Evolutionary conservation across 305 asterid genomes (phyloP).

Genomic region (Fraxinus ornus): DNA sequence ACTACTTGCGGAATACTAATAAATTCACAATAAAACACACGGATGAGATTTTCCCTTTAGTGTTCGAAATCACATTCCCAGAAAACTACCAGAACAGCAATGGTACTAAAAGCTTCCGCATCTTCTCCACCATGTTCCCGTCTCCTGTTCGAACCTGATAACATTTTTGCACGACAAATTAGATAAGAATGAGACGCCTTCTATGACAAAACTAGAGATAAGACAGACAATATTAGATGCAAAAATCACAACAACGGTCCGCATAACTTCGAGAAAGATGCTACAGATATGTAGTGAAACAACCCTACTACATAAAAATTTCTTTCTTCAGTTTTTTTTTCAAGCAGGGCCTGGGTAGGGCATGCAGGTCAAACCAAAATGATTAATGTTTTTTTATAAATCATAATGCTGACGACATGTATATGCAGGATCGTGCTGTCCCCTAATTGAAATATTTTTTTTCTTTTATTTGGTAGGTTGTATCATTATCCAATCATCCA

Average conservation of each 20-base stretch:
- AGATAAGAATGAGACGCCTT: neutral
- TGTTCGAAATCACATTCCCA: neutral
- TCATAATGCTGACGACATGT: neutral
- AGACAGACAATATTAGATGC: neutral
- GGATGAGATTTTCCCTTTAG: neutral
- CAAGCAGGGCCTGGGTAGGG: neutral
- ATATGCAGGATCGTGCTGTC: neutral
- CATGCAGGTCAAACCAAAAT: neutral
- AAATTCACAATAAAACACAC: conserved; percentile 1
- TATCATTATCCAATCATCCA: neutral
- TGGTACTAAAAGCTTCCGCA: neutral
- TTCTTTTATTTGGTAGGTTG: neutral
- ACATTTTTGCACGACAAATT: neutral
- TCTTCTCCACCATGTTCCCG: neutral
- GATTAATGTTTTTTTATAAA: neutral
- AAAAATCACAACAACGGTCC: neutral
- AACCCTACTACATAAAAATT: neutral
- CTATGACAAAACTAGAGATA: neutral
- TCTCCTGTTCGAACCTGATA: neutral
- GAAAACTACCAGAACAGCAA: conserved; percentile 1
- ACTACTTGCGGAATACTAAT: neutral
- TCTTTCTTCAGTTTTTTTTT: neutral
- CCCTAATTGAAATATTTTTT: neutral
- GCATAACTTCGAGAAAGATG: neutral
- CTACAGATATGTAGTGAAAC: neutral